phyloP scores from a whole-genome alignment of 495 filamentous ascomycete species.

The Aeminium ludgeri region DNA sequence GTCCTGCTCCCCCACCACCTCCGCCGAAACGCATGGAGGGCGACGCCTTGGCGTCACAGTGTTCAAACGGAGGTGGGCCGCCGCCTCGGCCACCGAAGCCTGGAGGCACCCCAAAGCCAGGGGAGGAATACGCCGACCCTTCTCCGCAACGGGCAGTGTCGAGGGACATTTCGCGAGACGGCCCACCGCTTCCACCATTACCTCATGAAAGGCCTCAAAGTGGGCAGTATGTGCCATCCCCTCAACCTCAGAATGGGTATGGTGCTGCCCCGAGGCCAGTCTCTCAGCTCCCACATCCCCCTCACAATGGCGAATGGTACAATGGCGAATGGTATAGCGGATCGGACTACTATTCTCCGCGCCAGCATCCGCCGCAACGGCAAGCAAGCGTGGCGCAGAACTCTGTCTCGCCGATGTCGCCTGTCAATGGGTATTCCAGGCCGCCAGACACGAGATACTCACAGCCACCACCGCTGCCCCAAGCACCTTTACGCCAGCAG shows the following conservation, averaged over 20 bases:
- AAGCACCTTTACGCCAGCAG: slow-evolving; percentile 2
- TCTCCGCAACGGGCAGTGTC: slow-evolving; percentile 5
- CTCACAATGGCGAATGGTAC: too few species aligned
- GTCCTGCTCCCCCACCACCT: slow-evolving; percentile 19
- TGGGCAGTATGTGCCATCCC: slow-evolving; percentile 3
- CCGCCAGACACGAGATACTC: not conserved
- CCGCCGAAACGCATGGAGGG: slow-evolving; percentile 25
- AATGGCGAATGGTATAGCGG: too few species aligned
- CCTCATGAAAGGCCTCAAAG: slow-evolving; percentile 13
- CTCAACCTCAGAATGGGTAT: slow-evolving; percentile 5
- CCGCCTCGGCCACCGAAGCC: slow-evolving; percentile 26
- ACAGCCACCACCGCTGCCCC: slow-evolving; percentile 5
- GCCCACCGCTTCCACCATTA: slow-evolving; percentile 15
- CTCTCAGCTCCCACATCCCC: too few species aligned
- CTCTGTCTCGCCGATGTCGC: slow-evolving; percentile 13
- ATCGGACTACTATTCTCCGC: too few species aligned
- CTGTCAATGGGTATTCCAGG: slow-evolving; percentile 3
- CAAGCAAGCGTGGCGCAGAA: too few species aligned
- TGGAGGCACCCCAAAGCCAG: too few species aligned
- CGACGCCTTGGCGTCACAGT: not conserved
- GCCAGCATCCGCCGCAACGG: slow-evolving; percentile 1
- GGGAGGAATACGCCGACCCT: slow-evolving; percentile 4
- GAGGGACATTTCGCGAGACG: not conserved
- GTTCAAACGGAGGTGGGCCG: slow-evolving; percentile 1
- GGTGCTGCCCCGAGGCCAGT: slow-evolving; percentile 1